These are phyloP conservation scores for Mycosarcoma mackinlayi DNA, from an alignment of 1,284 basidiomycete species.

Conservation along the genomic window DNA sequence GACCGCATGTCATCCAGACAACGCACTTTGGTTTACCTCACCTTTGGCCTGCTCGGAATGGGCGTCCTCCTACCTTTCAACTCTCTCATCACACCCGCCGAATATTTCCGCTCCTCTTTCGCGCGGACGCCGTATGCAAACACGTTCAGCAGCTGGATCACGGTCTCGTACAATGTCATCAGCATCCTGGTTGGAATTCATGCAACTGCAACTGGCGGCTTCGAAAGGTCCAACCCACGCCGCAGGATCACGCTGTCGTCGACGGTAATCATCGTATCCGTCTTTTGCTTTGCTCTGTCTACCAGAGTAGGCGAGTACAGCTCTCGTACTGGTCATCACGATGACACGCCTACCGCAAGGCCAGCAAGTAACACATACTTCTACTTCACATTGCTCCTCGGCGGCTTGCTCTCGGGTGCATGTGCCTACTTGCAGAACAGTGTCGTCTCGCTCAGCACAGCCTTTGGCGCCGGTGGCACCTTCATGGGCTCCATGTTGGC, in stretches of 20 bases:
- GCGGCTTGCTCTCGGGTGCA: constrained; percentile 48
- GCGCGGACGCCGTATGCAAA: constrained; percentile 39
- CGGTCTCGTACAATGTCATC: constrained; percentile 54
- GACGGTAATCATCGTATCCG: constrained; percentile 30
- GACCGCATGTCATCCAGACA: constrained; percentile 25
- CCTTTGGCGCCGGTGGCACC: constrained; percentile 48
- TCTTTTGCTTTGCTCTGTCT: constrained; percentile 42
- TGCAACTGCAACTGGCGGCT: constrained; percentile 47
- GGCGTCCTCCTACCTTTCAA: constrained; percentile 55
- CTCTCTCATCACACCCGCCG: constrained; percentile 62
- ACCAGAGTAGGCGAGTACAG: constrained; percentile 20
- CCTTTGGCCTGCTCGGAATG: constrained; percentile 49
- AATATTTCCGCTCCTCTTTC: constrained; percentile 60
- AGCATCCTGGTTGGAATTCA: constrained; percentile 58
- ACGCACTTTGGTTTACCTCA: constrained; percentile 37
- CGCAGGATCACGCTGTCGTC: constrained; percentile 39
- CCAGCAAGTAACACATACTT: constrained; percentile 29
- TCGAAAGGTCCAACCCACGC: constrained; percentile 43
- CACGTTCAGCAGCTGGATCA: constrained; percentile 62
- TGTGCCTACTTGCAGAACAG: constrained; percentile 62
- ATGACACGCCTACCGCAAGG: not conserved
- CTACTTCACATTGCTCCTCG: constrained; percentile 45
- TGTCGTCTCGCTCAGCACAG: constrained; percentile 58
- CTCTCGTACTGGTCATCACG: constrained; percentile 1
- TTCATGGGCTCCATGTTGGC: constrained; percentile 63